Conservation (phyloP, 345 rosid genomes). For the Raphanus sativus region DNA sequence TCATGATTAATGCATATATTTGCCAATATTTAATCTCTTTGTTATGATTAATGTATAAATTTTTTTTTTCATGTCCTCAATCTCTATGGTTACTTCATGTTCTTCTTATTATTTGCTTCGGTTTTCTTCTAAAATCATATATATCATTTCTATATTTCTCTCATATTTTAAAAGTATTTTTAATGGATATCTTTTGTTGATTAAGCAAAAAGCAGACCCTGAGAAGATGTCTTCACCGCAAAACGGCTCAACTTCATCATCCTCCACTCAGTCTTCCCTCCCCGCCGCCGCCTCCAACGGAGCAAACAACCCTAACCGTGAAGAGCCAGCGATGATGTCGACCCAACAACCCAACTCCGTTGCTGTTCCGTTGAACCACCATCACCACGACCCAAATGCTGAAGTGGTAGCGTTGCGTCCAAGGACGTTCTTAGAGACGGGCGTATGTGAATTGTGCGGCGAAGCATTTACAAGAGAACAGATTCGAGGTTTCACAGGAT, state of each 20-base stretch:
- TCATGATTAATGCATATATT: too few species aligned
- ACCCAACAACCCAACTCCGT: neutral
- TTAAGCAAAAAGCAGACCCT: neutral
- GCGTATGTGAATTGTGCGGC: neutral
- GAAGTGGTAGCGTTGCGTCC: neutral
- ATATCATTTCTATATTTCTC: too few species aligned
- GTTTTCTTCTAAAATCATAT: neutral
- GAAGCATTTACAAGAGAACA: neutral
- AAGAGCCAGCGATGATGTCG: neutral
- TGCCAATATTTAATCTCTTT: neutral
- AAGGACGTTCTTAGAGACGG: neutral
- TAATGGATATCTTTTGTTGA: neutral
- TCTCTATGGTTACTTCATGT: neutral
- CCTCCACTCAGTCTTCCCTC: neutral
- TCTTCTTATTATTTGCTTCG: neutral
- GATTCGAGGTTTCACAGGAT: neutral
- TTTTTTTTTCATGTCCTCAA: neutral
- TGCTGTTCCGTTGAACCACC: neutral
- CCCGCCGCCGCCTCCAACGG: neutral
- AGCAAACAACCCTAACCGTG: neutral
- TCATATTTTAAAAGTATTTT: neutral
- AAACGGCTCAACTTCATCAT: neutral
- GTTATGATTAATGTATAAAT: neutral
- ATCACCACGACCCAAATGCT: neutral
- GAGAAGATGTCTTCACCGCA: neutral